Evolutionary conservation across 2,329 filamentous ascomycete species (phyloP).

Genomic region (Alternaria postmessia): DNA sequence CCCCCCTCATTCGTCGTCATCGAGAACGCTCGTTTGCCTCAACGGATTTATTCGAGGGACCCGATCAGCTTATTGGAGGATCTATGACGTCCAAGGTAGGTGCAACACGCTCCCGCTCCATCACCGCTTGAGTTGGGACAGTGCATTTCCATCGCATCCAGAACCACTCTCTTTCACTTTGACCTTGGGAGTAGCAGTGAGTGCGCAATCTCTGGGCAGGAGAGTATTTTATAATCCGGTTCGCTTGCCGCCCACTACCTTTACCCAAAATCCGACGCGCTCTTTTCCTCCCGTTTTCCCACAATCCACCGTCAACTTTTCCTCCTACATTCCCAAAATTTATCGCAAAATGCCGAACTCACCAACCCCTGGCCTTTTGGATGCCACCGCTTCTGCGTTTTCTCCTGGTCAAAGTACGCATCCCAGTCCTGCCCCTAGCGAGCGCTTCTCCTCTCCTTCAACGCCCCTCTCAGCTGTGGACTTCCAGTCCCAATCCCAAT

Average conservation of each 20-base stretch:
- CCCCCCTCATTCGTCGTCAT: not conserved
- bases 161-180: not conserved
- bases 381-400: not conserved
- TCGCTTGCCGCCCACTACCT: not conserved
- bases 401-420: not conserved
- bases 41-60: not conserved
- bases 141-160: not conserved
- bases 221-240: not conserved
- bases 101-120: not conserved
- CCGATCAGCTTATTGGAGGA: not conserved
- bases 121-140: slow-evolving; percentile 1
- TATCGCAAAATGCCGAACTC: not conserved
- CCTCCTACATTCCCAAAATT: not conserved
- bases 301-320: not conserved
- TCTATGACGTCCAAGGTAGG: not conserved
- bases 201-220: not conserved
- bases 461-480: not conserved
- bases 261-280: not conserved
- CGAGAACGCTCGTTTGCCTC: slow-evolving; percentile 1
- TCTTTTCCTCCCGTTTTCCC: not conserved
- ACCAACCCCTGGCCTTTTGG: not conserved
- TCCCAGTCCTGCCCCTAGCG: not conserved
- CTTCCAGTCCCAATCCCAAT: not conserved
- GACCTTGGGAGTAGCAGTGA: not conserved
- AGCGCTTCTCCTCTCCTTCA: not conserved